Percentiles rank a stretch among this genome's conserved stretches.
Evolutionary conservation across 345 rosid genomes (phyloP).

Genomic region (Salix caprea): DNA sequence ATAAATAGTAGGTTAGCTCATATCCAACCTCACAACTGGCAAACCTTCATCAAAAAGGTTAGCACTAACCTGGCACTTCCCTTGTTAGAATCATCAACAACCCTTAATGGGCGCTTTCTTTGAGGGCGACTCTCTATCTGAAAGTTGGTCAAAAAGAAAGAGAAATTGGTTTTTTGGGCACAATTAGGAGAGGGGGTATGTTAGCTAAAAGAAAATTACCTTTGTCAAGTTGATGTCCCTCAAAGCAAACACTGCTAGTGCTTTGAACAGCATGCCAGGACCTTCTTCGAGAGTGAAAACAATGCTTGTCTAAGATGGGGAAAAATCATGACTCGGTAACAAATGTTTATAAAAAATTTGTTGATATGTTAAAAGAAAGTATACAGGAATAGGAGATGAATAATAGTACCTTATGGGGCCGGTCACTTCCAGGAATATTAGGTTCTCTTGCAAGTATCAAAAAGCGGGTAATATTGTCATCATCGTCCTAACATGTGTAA

Average conservation of each 20-base stretch:
- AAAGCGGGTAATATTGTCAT: conserved; percentile 74
- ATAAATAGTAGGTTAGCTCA: neutral
- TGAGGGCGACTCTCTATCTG: conserved; percentile 96
- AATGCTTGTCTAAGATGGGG: conserved; percentile 65
- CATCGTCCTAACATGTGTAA: conserved; percentile 55
- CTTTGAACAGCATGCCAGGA: conserved; percentile 83
- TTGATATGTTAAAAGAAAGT: neutral
- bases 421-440: conserved; percentile 62
- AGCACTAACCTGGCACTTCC: conserved; percentile 71
- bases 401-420: conserved; percentile 61
- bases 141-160: conserved; percentile 11
- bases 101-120: conserved; percentile 60
- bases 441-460: conserved; percentile 92
- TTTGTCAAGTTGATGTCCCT: conserved; percentile 81
- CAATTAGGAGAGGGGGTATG: neutral
- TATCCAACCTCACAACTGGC: neutral
- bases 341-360: neutral
- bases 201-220: conserved; percentile 28
- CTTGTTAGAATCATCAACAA: conserved; percentile 74
- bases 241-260: conserved; percentile 81
- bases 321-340: neutral
- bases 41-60: neutral
- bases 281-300: conserved; percentile 97
- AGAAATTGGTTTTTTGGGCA: neutral
- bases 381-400: neutral